Evolutionary conservation across 1,284 basidiomycete genomes (phyloP), one percentile per base, ranked within the genome.

Genomic region (Pseudomicrostroma phylloplanum): DNA sequence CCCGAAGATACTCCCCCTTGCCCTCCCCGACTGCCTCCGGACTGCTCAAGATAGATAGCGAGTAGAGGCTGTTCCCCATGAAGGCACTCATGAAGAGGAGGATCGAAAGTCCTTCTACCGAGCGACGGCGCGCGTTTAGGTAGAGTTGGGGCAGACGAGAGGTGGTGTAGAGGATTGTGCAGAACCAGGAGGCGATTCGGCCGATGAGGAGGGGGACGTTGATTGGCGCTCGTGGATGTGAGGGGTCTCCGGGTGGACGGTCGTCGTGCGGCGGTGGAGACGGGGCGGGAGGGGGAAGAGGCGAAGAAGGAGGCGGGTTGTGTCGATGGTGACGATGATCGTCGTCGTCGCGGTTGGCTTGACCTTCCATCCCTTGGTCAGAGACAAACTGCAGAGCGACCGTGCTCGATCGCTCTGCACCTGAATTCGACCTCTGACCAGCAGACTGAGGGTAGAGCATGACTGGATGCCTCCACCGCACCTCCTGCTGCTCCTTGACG

Each of bases 101-200:
- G 49, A 78, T 67, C 6, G 67, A 69, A 8, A 80, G 63, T 0
- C 78, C 78, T 7, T 65, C 70, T 1, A 79, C 76, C 2, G 72
- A 74, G 21, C 66, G 61, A 2, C 75, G 67, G 19, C 64, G 60
- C 61, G 72, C 67, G 57, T 80, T 80, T 19, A 70, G 65, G 73
- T 73, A 80, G 42, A 80, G 76, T 58, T 80, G 78, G 0, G 78
- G 78, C 21, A 80, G 67, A 39, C 78, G 72, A 15, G 75, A 76
- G 6, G 78, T 78, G 63, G 77, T 70, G 66, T 79, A 80, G 19
- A 77, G 69, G 19, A 79, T 41, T 0, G 76, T 75, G 54, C 77
- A 79, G 1, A 67, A 58, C 77, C 77, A 79, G 0, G 77, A 74
- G 30, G 62, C 65, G n/a, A 76, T 68, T 26, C 77, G 60, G 1